Evolutionary conservation across 116 monocot species (phyloP).

Genomic region (Papilionanthe hybrid): DNA sequence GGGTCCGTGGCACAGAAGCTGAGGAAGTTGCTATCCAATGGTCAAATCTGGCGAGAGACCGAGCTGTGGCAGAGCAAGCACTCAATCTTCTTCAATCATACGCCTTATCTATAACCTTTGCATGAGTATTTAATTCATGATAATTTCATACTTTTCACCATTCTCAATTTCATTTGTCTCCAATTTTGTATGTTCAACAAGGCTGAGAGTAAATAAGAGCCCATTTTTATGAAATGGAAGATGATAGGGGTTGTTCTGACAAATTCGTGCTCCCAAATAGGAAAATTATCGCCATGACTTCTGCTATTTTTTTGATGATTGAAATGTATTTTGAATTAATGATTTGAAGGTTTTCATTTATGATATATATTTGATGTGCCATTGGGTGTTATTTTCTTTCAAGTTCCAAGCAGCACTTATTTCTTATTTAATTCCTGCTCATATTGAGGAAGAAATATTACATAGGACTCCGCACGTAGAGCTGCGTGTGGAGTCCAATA

Average conservation of each 20-base stretch:
- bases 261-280: too few relatives aligned
- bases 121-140: constrained; percentile 12
- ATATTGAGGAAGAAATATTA: too few relatives aligned
- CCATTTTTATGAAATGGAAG: too few relatives aligned
- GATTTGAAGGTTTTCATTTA: background rate
- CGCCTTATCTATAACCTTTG: constrained; percentile 61
- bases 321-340: background rate
- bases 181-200: background rate
- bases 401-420: too few relatives aligned
- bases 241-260: too few relatives aligned
- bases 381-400: too few relatives aligned
- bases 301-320: background rate
- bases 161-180: background rate
- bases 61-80: constrained; percentile 86
- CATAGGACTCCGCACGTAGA: too few relatives aligned
- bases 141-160: background rate
- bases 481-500: too few relatives aligned
- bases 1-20: constrained; percentile 71
- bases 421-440: too few relatives aligned
- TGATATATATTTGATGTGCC: too few relatives aligned
- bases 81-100: constrained; percentile 82
- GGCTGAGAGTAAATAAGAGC: background rate
- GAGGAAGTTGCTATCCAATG: constrained; percentile 47
- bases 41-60: constrained; percentile 63
- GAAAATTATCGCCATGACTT: background rate